Conservation (phyloP, 176 grass and related monocot genomes). For the Avena atlantica region DNA sequence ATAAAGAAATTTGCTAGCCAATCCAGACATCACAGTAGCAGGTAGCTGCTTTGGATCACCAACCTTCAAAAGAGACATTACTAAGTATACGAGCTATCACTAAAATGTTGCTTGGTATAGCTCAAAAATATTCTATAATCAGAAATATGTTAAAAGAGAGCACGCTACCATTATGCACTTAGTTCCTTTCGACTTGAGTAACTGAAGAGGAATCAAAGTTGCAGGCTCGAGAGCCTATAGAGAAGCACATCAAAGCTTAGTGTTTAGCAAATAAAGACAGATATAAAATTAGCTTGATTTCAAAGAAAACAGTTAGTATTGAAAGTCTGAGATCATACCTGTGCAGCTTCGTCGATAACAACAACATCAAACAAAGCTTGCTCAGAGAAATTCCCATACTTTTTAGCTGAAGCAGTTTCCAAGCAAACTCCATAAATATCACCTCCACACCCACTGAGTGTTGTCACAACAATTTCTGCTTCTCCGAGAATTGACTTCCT, state of each 20-base stretch:
- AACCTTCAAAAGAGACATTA: conserved; percentile 69
- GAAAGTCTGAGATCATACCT: conserved; percentile 47
- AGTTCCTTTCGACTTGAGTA: conserved; percentile 97
- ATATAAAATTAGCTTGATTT: conserved; percentile 19
- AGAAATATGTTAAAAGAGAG: conserved; percentile 21
- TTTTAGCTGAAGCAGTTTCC: conserved; percentile 73
- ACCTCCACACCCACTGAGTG: conserved; percentile 94
- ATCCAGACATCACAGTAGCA: conserved; percentile 91
- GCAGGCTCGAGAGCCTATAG: conserved; percentile 94
- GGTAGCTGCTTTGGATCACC: conserved; percentile 98
- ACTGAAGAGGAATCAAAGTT: conserved; percentile 93
- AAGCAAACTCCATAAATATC: conserved; percentile 92
- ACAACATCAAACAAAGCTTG: conserved; percentile 94
- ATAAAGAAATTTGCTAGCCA: conserved; percentile 91
- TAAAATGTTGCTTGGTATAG: conserved; percentile 31
- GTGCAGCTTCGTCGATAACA: conserved; percentile 95
- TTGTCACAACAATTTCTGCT: conserved; percentile 93
- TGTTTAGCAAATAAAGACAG: conserved; percentile 22
- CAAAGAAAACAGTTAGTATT: conserved; percentile 18
- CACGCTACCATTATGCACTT: conserved; percentile 89
- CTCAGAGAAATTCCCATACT: conserved; percentile 82
- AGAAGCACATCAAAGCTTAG: conserved; percentile 43
- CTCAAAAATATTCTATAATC: conserved; percentile 15
- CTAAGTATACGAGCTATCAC: conserved; percentile 19
- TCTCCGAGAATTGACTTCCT: conserved; percentile 91